Evolutionary conservation across 768 basidiomycete genomes (phyloP), one percentile per base, ranked within the genome.

Genomic region (Hysterangium stoloniferum): DNA sequence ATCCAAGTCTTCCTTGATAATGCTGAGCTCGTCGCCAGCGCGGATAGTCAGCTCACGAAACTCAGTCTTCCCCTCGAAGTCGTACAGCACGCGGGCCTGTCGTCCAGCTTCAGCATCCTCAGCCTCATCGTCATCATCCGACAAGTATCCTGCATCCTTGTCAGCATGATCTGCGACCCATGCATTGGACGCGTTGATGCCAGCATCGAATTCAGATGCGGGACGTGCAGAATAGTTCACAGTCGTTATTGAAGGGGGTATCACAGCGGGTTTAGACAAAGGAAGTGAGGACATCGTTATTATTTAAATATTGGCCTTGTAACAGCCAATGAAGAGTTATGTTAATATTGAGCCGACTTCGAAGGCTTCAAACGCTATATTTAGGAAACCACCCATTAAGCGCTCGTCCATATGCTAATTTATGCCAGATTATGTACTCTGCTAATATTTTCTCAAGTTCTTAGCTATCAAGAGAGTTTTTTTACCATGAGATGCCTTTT

Each of bases 21-120:
- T 68, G 42, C 81, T 77, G 19, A 92, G 62, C 54, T 74, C 74
- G 55, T 87, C 84, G 11, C 87, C 86, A 1, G 84, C 84, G 49
- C 71, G 70, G 15, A 87, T 77, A 6, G 62, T 70, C 20, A 90
- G 71, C 63, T 90, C 87, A 37, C 80, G 71, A 58, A 84, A 87
- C 58, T 88, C 84, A 0, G 74, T 66, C 62, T 86, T 83, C 35
- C 87, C 87, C 59, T 82, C 76, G 61, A 90, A 90, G 19, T 74
- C 68, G 59, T 84, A 88, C 33, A 89, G 65, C 11, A 83, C 84
- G 36, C 86, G 74, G 8, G 84, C 87, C 13, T 76, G 69, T 29
- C 73, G 69, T 22, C 70, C 69, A 24, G 64, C 64, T 15, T 65
- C 66, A 1, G 59, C 60, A 17, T 69, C 63, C 7, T 62, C 51